These are phyloP conservation scores for Kwoniella heveanensis DNA, from an alignment of 768 basidiomycete genomes.

Conservation along the genomic window DNA sequence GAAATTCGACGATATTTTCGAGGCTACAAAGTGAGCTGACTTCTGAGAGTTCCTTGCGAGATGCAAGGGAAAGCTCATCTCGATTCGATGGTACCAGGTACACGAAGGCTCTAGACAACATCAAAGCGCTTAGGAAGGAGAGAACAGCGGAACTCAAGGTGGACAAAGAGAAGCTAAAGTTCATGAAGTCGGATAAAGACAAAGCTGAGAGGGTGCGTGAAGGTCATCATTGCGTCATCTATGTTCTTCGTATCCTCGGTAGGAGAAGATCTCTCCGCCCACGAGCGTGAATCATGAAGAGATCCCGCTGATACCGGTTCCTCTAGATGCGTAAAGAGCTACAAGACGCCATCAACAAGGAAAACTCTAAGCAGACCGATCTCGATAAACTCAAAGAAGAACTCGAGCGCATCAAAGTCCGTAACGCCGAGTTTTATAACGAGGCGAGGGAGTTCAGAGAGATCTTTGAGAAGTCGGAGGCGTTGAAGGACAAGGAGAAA, in stretches of 20 bases:
- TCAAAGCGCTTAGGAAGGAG: slow-evolving; percentile 87
- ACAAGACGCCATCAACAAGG: slow-evolving; percentile 67
- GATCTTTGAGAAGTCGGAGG: slow-evolving; percentile 70
- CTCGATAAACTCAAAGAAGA: slow-evolving; percentile 70
- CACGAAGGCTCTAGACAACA: slow-evolving; percentile 92
- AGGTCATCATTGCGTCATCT: not conserved
- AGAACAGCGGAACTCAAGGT: slow-evolving; percentile 85
- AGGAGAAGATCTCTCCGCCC: too few relatives aligned
- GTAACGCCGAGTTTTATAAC: slow-evolving; percentile 68
- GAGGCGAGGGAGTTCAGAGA: slow-evolving; percentile 72
- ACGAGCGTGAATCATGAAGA: too few relatives aligned
- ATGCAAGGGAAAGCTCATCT: slow-evolving; percentile 1
- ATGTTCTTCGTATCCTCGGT: too few relatives aligned
- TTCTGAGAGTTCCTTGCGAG: not conserved
- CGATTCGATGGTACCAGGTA: slow-evolving; percentile 63
- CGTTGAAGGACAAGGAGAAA: slow-evolving; percentile 66
- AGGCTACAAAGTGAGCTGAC: slow-evolving; percentile 81
- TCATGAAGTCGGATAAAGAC: slow-evolving; percentile 76
- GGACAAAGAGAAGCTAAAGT: slow-evolving; percentile 81
- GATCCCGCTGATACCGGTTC: slow-evolving; percentile 1
- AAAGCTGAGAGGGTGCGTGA: slow-evolving; percentile 72
- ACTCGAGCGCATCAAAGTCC: slow-evolving; percentile 65
- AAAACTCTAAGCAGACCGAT: slow-evolving; percentile 72
- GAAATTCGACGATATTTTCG: slow-evolving; percentile 99
- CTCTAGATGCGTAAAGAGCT: slow-evolving; percentile 58